Evolutionary conservation across 2,329 filamentous ascomycete species (phyloP).

Genomic region (Xylariaceae sp.): DNA sequence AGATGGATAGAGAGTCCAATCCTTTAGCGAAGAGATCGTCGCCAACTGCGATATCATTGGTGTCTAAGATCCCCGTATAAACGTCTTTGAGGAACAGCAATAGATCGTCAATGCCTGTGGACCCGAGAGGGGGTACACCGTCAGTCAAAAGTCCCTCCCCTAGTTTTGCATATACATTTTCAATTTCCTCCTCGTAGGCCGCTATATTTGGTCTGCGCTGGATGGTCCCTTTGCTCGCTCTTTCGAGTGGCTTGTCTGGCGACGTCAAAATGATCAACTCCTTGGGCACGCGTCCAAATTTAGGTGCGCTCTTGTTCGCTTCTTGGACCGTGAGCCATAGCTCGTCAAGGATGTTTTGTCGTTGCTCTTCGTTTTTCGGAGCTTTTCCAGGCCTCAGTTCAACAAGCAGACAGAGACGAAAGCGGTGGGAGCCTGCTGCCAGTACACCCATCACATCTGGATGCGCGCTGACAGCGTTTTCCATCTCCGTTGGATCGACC

Average conservation of each 20-base stretch:
- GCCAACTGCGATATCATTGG: too few relatives aligned
- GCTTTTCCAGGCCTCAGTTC: conserved; percentile 20
- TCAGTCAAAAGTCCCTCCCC: conserved; percentile 23
- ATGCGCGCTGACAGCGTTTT: conserved; percentile 35
- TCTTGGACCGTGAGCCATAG: conserved; percentile 26
- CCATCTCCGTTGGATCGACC: conserved; percentile 40
- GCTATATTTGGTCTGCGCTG: conserved; percentile 25
- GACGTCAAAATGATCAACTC: conserved; percentile 25
- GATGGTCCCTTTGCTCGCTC: conserved; percentile 28
- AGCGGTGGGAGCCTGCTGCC: conserved; percentile 27
- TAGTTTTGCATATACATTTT: conserved; percentile 24
- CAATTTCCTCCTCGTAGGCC: conserved; percentile 26
- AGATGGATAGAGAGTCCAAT: too few relatives aligned
- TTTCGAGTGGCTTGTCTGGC: conserved; percentile 23
- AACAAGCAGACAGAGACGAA: conserved; percentile 29
- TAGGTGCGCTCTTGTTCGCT: conserved; percentile 24
- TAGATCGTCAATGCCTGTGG: conserved; percentile 14
- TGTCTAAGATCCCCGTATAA: conserved; percentile 24
- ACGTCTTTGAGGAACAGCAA: conserved; percentile 23
- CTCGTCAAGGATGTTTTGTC: conserved; percentile 13
- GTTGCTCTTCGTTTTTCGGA: conserved; percentile 13
- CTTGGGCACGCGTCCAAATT: conserved; percentile 26
- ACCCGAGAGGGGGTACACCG: conserved; percentile 20
- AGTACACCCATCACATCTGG: conserved; percentile 25
- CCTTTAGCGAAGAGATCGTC: too few relatives aligned